A percentile compares a stretch with the other conserved stretches of the same genome.
These are phyloP conservation scores for Hemisphaericaspora subhashii DNA, from an alignment of 1,139 yeast genomes.

Conservation along the genomic window DNA sequence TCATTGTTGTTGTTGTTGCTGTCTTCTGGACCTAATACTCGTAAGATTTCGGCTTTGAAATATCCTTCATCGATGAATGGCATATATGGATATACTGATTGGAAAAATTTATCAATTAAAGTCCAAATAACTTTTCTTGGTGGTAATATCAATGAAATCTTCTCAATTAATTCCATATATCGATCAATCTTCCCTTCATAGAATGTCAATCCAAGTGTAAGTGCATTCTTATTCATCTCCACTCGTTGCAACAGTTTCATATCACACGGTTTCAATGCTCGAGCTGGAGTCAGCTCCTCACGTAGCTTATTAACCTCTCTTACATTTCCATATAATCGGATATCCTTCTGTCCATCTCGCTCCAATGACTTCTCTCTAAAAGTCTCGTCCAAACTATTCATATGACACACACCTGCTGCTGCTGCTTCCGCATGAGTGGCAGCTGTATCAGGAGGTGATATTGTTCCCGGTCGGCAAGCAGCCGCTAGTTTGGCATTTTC, in stretches of 20 bases:
- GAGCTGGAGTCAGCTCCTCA: constrained; percentile 4
- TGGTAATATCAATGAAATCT: constrained; percentile 33
- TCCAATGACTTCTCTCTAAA: constrained; percentile 29
- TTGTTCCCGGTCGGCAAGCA: neutral
- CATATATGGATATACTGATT: constrained; percentile 33
- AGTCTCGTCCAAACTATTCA: constrained; percentile 11
- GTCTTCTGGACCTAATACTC: constrained; percentile 30
- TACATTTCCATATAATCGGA: constrained; percentile 24
- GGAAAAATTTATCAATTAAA: constrained; percentile 31
- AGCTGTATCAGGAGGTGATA: neutral
- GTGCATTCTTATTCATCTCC: constrained; percentile 20
- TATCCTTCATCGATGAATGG: constrained; percentile 36
- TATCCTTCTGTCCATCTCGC: constrained; percentile 30
- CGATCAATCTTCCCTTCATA: constrained; percentile 30
- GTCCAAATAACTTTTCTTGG: constrained; percentile 32
- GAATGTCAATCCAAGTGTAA: constrained; percentile 23
- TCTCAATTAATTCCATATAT: constrained; percentile 33
- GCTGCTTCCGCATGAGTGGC: neutral
- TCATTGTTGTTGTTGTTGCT: too few relatives aligned
- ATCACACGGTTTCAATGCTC: constrained; percentile 16
- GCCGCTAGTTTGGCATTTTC: neutral
- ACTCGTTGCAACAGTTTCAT: constrained; percentile 9
- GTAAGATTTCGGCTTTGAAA: constrained; percentile 22
- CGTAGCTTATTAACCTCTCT: constrained; percentile 12
- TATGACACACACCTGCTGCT: neutral